phyloP scores from a whole-genome alignment of 2,329 filamentous ascomycete species.

The Ascochyta koolunga region DNA sequence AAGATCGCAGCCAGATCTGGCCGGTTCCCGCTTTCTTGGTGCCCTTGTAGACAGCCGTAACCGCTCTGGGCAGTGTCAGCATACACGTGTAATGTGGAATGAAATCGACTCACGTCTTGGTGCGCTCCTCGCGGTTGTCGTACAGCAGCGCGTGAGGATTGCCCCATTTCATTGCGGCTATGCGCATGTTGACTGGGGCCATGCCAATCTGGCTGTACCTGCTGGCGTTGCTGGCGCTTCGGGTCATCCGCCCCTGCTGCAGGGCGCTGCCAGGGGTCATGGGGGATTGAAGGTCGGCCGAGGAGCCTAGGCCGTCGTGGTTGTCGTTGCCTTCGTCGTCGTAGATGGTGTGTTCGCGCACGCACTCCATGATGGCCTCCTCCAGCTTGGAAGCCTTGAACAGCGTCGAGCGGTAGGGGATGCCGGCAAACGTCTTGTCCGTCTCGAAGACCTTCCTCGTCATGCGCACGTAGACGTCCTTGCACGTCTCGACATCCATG shows the following conservation, averaged over 20 bases:
- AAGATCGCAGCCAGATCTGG: slow-evolving; percentile 82
- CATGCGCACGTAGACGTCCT: slow-evolving; percentile 94
- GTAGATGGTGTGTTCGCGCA: slow-evolving; percentile 77
- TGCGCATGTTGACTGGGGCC: slow-evolving; percentile 62
- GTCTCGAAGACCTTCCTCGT: slow-evolving; percentile 95
- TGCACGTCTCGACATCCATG: slow-evolving; percentile 94
- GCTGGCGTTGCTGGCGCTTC: slow-evolving; percentile 80
- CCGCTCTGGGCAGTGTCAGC: slow-evolving; percentile 64
- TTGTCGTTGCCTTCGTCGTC: slow-evolving; percentile 84
- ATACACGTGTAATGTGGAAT: neutral
- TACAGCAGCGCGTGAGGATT: slow-evolving; percentile 89
- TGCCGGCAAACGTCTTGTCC: slow-evolving; percentile 95
- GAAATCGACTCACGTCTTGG: slow-evolving; percentile 75
- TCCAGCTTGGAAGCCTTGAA: slow-evolving; percentile 98
- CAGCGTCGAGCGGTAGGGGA: slow-evolving; percentile 89
- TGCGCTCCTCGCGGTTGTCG: slow-evolving; percentile 81
- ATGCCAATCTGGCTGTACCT: slow-evolving; percentile 78
- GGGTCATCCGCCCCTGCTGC: slow-evolving; percentile 46
- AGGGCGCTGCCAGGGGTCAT: slow-evolving; percentile 44
- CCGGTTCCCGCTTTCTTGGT: slow-evolving; percentile 68
- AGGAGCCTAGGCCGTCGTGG: slow-evolving; percentile 49
- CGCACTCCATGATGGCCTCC: slow-evolving; percentile 88
- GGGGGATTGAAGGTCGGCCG: slow-evolving; percentile 51
- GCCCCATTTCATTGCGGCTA: slow-evolving; percentile 65
- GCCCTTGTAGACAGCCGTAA: slow-evolving; percentile 90